Base-by-base conservation (phyloP, 495 filamentous ascomycete genomes). In the Ramalina peruviana region DNA sequence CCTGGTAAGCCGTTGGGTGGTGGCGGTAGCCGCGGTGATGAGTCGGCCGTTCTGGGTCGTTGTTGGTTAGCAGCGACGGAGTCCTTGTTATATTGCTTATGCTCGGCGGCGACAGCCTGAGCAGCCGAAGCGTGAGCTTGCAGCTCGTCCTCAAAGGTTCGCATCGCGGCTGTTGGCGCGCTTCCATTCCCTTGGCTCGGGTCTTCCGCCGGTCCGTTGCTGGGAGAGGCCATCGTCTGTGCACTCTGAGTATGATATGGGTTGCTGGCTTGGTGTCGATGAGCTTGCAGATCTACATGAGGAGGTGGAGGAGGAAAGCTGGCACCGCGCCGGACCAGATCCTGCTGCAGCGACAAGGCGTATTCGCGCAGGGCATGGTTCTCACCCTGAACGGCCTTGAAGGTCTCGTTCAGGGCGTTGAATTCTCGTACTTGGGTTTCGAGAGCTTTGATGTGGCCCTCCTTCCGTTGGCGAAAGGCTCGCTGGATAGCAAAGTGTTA, bases 381-480 rank as follows among this genome's bases (percentile, higher is more conserved):
- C 61, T 98, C 93, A 25, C 73, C 69, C 56, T 92, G 82, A 19
- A 95, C 70, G 42, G 72, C 66, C 59, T 93, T 88, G 59, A 74
- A 84, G 45, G 70, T 79, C 46, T 82, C 76, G 45, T 82, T 80
- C 62, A 90, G 75, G 16, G 70, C 67, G 39, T 78, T 75, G 58
- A 76, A 80, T 17, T 87, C 85, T 53, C 83, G 76, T 40, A 93
- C 86, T 63, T 95, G 85, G 56, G 89, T 84, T 63, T 97, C 92
- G 15, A 98, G 74, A 62, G 89, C 88, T 70, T 94, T 94, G 64
- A 98, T 98, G 63, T 97, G 95, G 30, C 81, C 85, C 67, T 98
- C 92, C 66, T 98, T 98, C 47, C 92, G 85, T 72, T 96, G 89
- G 21, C 92, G 86, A 67, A 98, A 98, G 19, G 92, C 92, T 56